Evolutionary conservation across 78 protist genomes (phyloP).

Genomic region (Mastigamoeba balamuthi): DNA sequence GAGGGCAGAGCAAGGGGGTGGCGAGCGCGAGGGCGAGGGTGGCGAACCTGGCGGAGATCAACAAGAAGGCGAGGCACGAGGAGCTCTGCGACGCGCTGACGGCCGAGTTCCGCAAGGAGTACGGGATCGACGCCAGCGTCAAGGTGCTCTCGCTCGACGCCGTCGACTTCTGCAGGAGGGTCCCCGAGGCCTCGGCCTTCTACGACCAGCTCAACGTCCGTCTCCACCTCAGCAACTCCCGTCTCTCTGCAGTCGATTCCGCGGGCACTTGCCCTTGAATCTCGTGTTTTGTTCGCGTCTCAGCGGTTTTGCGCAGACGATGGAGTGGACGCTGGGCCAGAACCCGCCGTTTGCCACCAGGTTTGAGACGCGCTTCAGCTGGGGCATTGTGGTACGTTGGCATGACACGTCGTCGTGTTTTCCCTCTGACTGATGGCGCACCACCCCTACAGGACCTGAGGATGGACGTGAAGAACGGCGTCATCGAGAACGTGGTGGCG

Average conservation of each 20-base stretch:
- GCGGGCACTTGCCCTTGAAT: too few species aligned
- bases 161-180: too few species aligned
- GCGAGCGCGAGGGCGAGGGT: conserved; percentile 34
- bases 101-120: not conserved
- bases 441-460: conserved; percentile 13
- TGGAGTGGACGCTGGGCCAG: too few species aligned
- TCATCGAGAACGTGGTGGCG: conserved; percentile 3
- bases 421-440: not conserved
- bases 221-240: too few species aligned
- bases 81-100: conserved; percentile 6
- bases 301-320: too few species aligned
- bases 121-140: not conserved
- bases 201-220: too few species aligned
- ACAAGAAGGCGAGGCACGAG: conserved; percentile 14
- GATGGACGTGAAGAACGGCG: conserved; percentile 16
- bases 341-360: conserved; percentile 42
- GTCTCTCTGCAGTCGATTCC: too few species aligned
- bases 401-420: not conserved
- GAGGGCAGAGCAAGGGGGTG: conserved; percentile 34
- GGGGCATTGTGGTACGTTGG: conserved; percentile 18
- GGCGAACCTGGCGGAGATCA: conserved; percentile 14
- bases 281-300: too few species aligned
- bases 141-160: too few species aligned
- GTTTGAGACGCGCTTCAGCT: conserved; percentile 38
- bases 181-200: too few species aligned